Evolutionary conservation across 371 early-diverging fungal genomes (phyloP).

Genomic region (Circinella minor): DNA sequence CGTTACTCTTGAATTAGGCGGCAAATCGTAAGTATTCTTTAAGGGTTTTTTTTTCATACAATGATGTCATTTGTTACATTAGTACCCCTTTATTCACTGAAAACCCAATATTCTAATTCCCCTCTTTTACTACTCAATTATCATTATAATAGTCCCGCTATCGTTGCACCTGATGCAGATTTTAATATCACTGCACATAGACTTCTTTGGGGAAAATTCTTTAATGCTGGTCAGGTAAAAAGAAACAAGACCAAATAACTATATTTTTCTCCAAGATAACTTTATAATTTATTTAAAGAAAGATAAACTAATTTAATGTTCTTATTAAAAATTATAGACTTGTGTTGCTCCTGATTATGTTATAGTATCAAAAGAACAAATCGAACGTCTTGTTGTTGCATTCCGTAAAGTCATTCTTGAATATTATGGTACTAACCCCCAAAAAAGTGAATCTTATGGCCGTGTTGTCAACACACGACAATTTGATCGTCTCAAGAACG

Average conservation of each 20-base stretch:
- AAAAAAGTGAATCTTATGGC: constrained; percentile 57
- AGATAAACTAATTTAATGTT: neutral
- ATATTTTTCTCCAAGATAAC: too few relatives aligned
- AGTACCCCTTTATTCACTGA: too few relatives aligned
- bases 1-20: constrained; percentile 88
- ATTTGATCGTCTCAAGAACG: constrained; percentile 61
- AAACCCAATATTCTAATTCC: neutral
- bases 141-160: constrained; percentile 58
- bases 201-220: constrained; percentile 77
- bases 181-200: constrained; percentile 70
- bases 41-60: too few relatives aligned
- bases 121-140: too few relatives aligned
- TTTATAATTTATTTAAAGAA: neutral
- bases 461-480: constrained; percentile 77
- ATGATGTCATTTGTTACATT: too few relatives aligned
- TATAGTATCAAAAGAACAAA: constrained; percentile 62
- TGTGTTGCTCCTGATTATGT: constrained; percentile 91
- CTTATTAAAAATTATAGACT: constrained; percentile 47
- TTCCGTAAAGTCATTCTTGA: constrained; percentile 50
- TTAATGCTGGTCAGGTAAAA: constrained; percentile 75
- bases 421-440: constrained; percentile 53
- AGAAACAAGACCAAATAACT: too few relatives aligned
- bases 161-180: constrained; percentile 75
- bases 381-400: constrained; percentile 54
- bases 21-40: constrained; percentile 61